phyloP scores from a whole-genome alignment of 2,329 filamentous ascomycete species.

The Cladobotryum mycophilum region DNA sequence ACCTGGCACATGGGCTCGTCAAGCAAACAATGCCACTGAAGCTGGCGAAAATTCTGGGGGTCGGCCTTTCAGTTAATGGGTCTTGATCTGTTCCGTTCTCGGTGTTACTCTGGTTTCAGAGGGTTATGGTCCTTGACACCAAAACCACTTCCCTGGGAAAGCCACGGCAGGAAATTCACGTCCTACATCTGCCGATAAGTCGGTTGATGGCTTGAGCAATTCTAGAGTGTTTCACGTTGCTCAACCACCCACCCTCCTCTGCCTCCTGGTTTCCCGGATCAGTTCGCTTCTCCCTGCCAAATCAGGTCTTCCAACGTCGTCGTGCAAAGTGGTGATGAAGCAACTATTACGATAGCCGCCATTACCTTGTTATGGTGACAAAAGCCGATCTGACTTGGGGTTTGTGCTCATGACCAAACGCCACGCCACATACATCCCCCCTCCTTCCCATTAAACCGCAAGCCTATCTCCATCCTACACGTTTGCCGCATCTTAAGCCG shows the following conservation, averaged over 20 bases:
- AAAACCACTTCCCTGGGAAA: background rate
- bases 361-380: background rate
- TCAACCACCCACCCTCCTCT: conserved; percentile 3
- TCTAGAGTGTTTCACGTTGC: conserved; percentile 4
- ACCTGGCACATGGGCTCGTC: too few relatives aligned
- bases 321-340: conserved; percentile 6
- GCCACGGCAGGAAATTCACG: background rate
- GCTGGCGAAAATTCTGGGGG: too few relatives aligned
- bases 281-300: conserved; percentile 25
- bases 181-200: background rate
- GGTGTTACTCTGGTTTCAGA: conserved; percentile 6
- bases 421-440: too few relatives aligned
- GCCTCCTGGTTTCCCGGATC: conserved; percentile 9
- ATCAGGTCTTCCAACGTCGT: conserved; percentile 14
- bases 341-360: conserved; percentile 9
- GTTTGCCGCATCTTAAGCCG: too few relatives aligned
- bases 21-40: too few relatives aligned
- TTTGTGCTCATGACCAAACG: background rate
- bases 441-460: too few relatives aligned
- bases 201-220: conserved; percentile 5
- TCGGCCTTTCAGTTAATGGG: background rate
- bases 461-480: too few relatives aligned
- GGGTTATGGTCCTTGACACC: conserved; percentile 1
- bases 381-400: background rate
- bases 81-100: background rate